Percentiles rank a stretch among this genome's conserved stretches.
Evolutionary conservation across 2,329 filamentous ascomycete species (phyloP).

Genomic region (Phyllosticta paracitricarpa): DNA sequence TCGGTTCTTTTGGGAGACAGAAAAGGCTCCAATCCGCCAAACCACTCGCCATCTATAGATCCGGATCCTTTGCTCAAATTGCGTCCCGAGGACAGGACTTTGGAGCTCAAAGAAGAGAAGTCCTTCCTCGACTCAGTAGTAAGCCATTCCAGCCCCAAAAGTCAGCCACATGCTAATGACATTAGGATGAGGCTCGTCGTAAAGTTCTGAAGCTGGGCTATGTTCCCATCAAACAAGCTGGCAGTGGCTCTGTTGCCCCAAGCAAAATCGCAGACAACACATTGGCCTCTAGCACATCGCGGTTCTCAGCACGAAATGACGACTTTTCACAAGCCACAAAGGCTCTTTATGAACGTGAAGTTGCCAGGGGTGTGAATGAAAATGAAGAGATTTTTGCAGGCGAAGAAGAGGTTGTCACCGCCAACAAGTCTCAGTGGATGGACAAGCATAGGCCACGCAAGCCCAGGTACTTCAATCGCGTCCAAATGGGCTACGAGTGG

Average conservation of each 20-base stretch:
- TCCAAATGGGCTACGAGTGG: conserved; percentile 99
- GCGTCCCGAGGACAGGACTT: conserved; percentile 50
- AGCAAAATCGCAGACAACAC: conserved; percentile 32
- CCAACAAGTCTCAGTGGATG: conserved; percentile 64
- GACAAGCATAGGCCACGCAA: conserved; percentile 82
- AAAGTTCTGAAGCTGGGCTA: conserved; percentile 57
- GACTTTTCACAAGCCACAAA: conserved; percentile 82
- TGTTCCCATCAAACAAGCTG: conserved; percentile 47
- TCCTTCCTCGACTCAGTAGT: conserved; percentile 48
- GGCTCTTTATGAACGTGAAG: conserved; percentile 83
- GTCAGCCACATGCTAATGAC: conserved; percentile 4
- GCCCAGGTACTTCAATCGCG: conserved; percentile 92
- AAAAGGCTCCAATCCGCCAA: neutral
- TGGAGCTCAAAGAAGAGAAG: conserved; percentile 49
- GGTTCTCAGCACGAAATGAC: conserved; percentile 63
- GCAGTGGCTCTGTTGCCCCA: conserved; percentile 17
- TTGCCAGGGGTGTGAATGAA: conserved; percentile 80
- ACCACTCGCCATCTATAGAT: conserved; percentile 35
- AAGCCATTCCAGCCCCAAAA: conserved; percentile 16
- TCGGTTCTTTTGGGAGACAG: neutral
- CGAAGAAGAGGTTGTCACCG: conserved; percentile 66
- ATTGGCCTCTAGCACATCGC: conserved; percentile 46
- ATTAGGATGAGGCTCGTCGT: conserved; percentile 44
- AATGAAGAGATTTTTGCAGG: conserved; percentile 93
- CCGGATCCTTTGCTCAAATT: conserved; percentile 58